A percentile compares a stretch with the other conserved stretches of the same genome.
These are phyloP conservation scores for bread wheat (Triticum aestivum) DNA, from an alignment of 176 grass and related monocot species.

Conservation along the genomic window IWGSC_CS_RefSeq_v2.1 NC_057795.1:486654841-486655340, in stretches of 20 bases:
- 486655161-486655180: slow-evolving; percentile 28
- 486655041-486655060: slow-evolving; percentile 48
- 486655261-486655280: neutral
- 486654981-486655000: slow-evolving; percentile 84
- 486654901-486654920: slow-evolving; percentile 51
- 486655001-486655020: slow-evolving; percentile 94
- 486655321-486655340: neutral
- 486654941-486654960: slow-evolving; percentile 79
- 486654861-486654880: neutral
- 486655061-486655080: slow-evolving; percentile 60
- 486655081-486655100: slow-evolving; percentile 59
- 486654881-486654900: slow-evolving; percentile 55
- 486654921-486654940: slow-evolving; percentile 62
- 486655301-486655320: neutral
- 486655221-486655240: neutral
- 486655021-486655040: slow-evolving; percentile 91
- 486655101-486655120: slow-evolving; percentile 57
- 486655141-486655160: slow-evolving; percentile 34
- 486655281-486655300: neutral
- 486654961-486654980: slow-evolving; percentile 88
- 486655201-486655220: neutral
- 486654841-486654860: too few relatives aligned
- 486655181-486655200: neutral
- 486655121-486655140: slow-evolving; percentile 60
- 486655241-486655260: neutral